Percentiles rank a stretch among this genome's conserved stretches.
Conservation (phyloP, 306 rosid species). For the Medicago arabica region DNA sequence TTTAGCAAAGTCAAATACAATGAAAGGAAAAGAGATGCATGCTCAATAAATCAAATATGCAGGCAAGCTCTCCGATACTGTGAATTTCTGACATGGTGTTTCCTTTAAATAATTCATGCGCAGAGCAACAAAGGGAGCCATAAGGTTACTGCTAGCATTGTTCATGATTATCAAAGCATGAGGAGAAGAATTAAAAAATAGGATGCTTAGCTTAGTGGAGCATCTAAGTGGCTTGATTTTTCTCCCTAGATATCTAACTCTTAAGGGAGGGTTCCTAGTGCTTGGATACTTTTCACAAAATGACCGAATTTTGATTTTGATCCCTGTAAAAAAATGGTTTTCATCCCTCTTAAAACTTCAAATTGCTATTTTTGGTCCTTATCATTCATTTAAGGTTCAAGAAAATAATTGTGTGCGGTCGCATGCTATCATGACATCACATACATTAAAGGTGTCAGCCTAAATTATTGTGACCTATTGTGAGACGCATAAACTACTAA, state of each 20-base stretch:
- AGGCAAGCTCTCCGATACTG: slow-evolving; percentile 8
- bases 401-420: neutral
- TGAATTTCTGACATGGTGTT: slow-evolving; percentile 2
- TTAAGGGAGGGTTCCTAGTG: neutral
- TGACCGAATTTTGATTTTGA: neutral
- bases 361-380: neutral
- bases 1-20: neutral
- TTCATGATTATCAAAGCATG: slow-evolving; percentile 15
- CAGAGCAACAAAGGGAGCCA: slow-evolving; percentile 22
- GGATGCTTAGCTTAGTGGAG: neutral
- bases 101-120: neutral
- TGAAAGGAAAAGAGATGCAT: slow-evolving; percentile 8
- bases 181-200: neutral
- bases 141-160: slow-evolving; percentile 18
- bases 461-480: too few species aligned
- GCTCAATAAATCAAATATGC: slow-evolving; percentile 9
- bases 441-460: too few species aligned
- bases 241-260: neutral
- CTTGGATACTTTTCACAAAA: neutral
- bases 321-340: neutral
- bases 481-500: too few species aligned
- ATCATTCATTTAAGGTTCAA: neutral
- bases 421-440: neutral
- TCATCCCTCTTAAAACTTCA: neutral
- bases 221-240: neutral